These are phyloP conservation scores for Suillus variegatus DNA, from an alignment of 768 basidiomycete species.

Conservation along the genomic window DNA sequence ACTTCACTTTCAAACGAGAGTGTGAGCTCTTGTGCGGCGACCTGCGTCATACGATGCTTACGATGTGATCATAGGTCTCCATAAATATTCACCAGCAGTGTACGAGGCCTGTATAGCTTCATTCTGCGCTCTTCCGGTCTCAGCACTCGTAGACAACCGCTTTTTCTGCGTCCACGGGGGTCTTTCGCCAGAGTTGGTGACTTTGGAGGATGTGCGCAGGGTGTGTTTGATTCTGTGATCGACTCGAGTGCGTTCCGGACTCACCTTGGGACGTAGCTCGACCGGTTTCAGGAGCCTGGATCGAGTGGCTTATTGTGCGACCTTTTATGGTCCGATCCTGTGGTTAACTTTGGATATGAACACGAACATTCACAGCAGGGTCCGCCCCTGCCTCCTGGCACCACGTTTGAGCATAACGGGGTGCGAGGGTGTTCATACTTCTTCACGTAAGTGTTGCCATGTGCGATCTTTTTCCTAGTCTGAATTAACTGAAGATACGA, in stretches of 20 bases:
- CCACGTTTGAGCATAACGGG: constrained; percentile 75
- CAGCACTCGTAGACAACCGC: constrained; percentile 90
- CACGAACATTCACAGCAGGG: constrained; percentile 51
- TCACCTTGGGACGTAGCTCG: constrained; percentile 52
- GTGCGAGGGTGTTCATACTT: constrained; percentile 91
- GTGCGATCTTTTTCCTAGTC: background rate
- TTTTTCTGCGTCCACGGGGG: constrained; percentile 99
- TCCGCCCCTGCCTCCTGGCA: constrained; percentile 55
- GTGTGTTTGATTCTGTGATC: constrained; percentile 39
- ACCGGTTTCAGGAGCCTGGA: constrained; percentile 93
- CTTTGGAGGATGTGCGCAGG: constrained; percentile 69
- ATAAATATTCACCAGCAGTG: constrained; percentile 81
- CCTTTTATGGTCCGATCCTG: constrained; percentile 94
- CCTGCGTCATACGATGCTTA: constrained; percentile 7
- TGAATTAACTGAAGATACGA: constrained; percentile 56
- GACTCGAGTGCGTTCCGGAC: constrained; percentile 12
- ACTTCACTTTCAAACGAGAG: constrained; percentile 98
- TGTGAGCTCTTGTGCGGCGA: constrained; percentile 49
- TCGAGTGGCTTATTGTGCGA: constrained; percentile 92
- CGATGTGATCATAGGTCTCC: constrained; percentile 56
- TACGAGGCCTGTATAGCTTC: constrained; percentile 93
- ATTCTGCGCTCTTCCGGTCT: constrained; percentile 87
- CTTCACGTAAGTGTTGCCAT: constrained; percentile 69
- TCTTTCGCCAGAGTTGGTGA: constrained; percentile 82
- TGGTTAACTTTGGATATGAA: constrained; percentile 86